A percentile compares a stretch with the other conserved stretches of the same genome.
These are phyloP conservation scores for Lactarius deliciosus DNA, from an alignment of 768 basidiomycete genomes.

Conservation along the genomic window DNA sequence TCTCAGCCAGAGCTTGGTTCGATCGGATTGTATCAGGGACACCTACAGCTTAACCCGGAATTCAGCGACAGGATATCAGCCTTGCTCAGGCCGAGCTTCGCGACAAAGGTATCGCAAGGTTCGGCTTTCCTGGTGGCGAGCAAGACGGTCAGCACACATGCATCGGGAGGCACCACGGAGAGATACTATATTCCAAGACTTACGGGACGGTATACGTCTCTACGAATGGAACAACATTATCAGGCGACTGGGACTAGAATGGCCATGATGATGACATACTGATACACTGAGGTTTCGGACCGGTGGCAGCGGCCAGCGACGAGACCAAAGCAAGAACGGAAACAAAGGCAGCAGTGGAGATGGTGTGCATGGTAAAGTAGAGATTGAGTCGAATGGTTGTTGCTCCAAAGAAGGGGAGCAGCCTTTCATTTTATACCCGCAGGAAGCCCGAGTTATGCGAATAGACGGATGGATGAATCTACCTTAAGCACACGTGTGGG, in stretches of 20 bases:
- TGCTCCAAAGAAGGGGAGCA: neutral
- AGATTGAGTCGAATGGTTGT: neutral
- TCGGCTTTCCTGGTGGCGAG: neutral
- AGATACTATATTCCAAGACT: neutral
- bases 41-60: slow-evolving; percentile 10
- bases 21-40: neutral
- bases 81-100: neutral
- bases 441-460: too few species aligned
- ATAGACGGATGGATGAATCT: too few species aligned
- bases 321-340: slow-evolving; percentile 12
- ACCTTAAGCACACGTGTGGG: too few species aligned
- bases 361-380: slow-evolving; percentile 1
- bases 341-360: slow-evolving; percentile 4
- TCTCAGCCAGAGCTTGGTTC: too few species aligned
- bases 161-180: too few species aligned
- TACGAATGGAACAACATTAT: neutral
- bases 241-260: too few species aligned
- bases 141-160: neutral
- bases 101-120: slow-evolving; percentile 1
- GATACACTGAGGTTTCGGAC: neutral
- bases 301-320: neutral
- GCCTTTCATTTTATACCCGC: slow-evolving; percentile 1
- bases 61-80: slow-evolving; percentile 5
- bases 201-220: neutral
- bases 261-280: slow-evolving; percentile 1